Conservation (phyloP, 768 basidiomycete genomes). For the Boletales sp. region DNA sequence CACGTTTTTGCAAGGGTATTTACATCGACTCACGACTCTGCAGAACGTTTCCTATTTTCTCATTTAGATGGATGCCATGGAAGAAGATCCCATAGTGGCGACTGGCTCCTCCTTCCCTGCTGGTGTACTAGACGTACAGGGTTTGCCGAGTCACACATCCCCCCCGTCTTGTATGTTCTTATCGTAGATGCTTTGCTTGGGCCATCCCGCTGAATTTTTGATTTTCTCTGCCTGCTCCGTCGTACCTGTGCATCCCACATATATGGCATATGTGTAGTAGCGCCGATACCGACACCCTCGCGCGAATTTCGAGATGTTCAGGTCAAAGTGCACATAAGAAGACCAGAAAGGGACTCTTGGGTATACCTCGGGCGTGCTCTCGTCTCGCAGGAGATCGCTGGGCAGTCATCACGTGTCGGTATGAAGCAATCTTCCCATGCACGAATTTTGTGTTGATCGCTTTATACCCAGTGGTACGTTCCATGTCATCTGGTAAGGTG, state of each 20-base stretch:
- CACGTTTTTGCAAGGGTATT: conserved; percentile 6
- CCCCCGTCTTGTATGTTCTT: conserved; percentile 19
- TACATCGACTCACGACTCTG: not conserved
- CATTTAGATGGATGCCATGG: conserved; percentile 32
- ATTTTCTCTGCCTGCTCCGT: not conserved
- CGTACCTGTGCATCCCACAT: not conserved
- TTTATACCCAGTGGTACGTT: conserved; percentile 31
- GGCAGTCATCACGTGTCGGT: conserved; percentile 82
- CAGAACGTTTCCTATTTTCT: not conserved
- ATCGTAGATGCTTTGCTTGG: not conserved
- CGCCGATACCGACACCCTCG: conserved; percentile 21
- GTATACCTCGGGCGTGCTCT: conserved; percentile 75
- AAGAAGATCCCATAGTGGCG: conserved; percentile 29
- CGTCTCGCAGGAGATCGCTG: conserved; percentile 69
- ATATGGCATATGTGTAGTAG: conserved; percentile 15
- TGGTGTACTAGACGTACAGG: conserved; percentile 16
- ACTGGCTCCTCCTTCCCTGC: conserved; percentile 20
- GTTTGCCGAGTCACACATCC: conserved; percentile 10
- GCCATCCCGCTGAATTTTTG: conserved; percentile 9
- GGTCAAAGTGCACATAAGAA: conserved; percentile 81
- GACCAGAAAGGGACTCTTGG: conserved; percentile 79
- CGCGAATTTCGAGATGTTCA: conserved; percentile 75
- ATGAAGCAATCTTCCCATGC: conserved; percentile 26
- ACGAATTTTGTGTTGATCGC: conserved; percentile 6
- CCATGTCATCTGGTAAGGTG: conserved; percentile 62